Conservation (phyloP, 768 basidiomycete genomes). For the Tylopilus subfusipes region DNA sequence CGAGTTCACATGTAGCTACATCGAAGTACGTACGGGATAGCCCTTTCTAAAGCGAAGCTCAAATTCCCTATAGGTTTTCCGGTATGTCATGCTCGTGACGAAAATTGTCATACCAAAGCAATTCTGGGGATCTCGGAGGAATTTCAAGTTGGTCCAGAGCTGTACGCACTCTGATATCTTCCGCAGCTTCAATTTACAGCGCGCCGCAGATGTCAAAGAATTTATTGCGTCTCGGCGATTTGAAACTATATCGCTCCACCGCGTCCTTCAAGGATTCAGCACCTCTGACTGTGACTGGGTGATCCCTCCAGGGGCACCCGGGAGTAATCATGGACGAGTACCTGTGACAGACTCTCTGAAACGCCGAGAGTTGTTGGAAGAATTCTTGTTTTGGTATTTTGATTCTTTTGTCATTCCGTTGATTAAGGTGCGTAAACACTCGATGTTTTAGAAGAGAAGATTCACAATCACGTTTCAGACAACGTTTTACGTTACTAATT, state of each 20-base stretch:
- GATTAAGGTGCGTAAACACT: constrained; percentile 54
- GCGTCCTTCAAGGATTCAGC: constrained; percentile 71
- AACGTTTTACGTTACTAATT: constrained; percentile 92
- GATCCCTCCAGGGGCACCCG: constrained; percentile 38
- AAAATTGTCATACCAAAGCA: constrained; percentile 66
- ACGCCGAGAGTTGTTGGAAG: constrained; percentile 75
- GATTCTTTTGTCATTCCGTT: constrained; percentile 79
- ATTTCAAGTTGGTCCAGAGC: constrained; percentile 54
- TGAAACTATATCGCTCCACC: constrained; percentile 76
- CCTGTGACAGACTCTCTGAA: constrained; percentile 68
- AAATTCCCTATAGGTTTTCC: constrained; percentile 52
- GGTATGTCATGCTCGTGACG: constrained; percentile 61
- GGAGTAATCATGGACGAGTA: constrained; percentile 44
- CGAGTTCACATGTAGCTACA: constrained; percentile 66
- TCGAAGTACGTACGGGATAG: constrained; percentile 47
- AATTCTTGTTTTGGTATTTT: constrained; percentile 94
- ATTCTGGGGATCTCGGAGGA: constrained; percentile 75
- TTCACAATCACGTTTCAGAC: constrained; percentile 47
- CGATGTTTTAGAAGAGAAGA: background rate
- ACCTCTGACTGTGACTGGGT: constrained; percentile 81
- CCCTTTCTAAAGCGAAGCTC: background rate
- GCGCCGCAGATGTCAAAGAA: constrained; percentile 57
- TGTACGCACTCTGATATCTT: constrained; percentile 39
- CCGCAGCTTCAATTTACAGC: background rate
- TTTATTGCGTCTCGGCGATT: constrained; percentile 76